These are phyloP conservation scores for Aspergillus ochraceus DNA, from an alignment of 2,329 filamentous ascomycete species.

Conservation along the genomic window DNA sequence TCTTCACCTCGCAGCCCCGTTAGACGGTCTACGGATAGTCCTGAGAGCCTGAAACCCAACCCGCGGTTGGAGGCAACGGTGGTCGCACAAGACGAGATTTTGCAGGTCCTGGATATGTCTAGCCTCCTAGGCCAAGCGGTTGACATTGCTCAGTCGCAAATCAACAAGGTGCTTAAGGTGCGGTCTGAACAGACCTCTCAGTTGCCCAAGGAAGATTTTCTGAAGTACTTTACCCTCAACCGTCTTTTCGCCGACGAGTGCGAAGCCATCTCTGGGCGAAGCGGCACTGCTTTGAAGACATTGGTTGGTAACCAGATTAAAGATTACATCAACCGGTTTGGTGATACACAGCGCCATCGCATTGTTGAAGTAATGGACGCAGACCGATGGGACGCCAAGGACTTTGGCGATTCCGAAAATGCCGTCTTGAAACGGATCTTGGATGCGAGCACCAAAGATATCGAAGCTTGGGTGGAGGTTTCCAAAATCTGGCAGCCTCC, in stretches of 20 bases:
- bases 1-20: constrained; percentile 51
- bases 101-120: constrained; percentile 65
- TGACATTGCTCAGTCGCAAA: constrained; percentile 64
- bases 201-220: constrained; percentile 57
- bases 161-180: constrained; percentile 64
- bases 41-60: constrained; percentile 27
- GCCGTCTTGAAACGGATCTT: constrained; percentile 56
- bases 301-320: constrained; percentile 64
- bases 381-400: constrained; percentile 65
- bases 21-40: constrained; percentile 44
- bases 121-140: constrained; percentile 66
- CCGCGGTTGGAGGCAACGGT: constrained; percentile 28
- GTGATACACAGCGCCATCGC: constrained; percentile 57
- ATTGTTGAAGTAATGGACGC: constrained; percentile 60
- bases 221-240: constrained; percentile 64
- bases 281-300: constrained; percentile 59
- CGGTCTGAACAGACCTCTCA: constrained; percentile 60
- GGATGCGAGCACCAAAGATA: constrained; percentile 59
- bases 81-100: constrained; percentile 57
- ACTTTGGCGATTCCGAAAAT: constrained; percentile 57
- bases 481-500: constrained; percentile 53
- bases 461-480: constrained; percentile 54
- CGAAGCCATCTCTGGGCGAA: constrained; percentile 63
- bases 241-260: constrained; percentile 66
- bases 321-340: constrained; percentile 60